Percentiles rank a stretch among this genome's conserved stretches.
phyloP scores from a whole-genome alignment of 2,329 filamentous ascomycete species.

The Shiraia bambusicola region DNA sequence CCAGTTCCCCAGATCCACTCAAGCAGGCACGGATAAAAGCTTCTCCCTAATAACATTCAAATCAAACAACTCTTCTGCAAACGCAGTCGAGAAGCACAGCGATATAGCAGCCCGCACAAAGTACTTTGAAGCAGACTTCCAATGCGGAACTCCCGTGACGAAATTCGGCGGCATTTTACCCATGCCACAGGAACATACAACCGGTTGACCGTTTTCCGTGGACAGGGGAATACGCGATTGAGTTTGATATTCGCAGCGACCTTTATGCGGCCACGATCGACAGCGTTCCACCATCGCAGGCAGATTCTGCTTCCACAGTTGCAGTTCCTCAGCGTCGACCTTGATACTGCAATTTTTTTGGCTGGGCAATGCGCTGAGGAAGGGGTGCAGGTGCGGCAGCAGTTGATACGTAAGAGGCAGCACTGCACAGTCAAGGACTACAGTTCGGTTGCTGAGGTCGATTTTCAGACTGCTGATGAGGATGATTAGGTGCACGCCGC shows the following conservation, averaged over 20 bases:
- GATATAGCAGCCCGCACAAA: conserved; percentile 16
- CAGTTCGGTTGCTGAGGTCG: too few species aligned
- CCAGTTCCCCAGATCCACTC: too few species aligned
- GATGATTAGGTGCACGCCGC: too few species aligned
- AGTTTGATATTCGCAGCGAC: conserved; percentile 25
- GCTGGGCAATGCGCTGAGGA: neutral
- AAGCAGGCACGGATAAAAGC: too few species aligned
- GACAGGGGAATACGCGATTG: conserved; percentile 3
- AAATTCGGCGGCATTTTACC: conserved; percentile 11
- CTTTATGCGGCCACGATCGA: conserved; percentile 41
- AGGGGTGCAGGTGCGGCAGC: conserved; percentile 29
- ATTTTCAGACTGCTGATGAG: too few species aligned
- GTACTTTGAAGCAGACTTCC: neutral
- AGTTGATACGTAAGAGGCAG: conserved; percentile 17
- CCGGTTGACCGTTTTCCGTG: neutral
- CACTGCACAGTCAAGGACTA: too few species aligned
- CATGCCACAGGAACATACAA: conserved; percentile 7
- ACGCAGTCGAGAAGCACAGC: too few species aligned
- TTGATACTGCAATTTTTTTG: conserved; percentile 14
- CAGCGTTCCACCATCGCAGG: conserved; percentile 36
- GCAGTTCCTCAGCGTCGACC: conserved; percentile 14
- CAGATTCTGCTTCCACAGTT: conserved; percentile 18
- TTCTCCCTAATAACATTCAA: too few species aligned
- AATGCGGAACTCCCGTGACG: conserved; percentile 2
- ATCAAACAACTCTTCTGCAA: too few species aligned